Evolutionary conservation across 805 yeast species (phyloP), one percentile per base, ranked within the genome.

Genomic region (Metschnikowia dekortorum): DNA sequence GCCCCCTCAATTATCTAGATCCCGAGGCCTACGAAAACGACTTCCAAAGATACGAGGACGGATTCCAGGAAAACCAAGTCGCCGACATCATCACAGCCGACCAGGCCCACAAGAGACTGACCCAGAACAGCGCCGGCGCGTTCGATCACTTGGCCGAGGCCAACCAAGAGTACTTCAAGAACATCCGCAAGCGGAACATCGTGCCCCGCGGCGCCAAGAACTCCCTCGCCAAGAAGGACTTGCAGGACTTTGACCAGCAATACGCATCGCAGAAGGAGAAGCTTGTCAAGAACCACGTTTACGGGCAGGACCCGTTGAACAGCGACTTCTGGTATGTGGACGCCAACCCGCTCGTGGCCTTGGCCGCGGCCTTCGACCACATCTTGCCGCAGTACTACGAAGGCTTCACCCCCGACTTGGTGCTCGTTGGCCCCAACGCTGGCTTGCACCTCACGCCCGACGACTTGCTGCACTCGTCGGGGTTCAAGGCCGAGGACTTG

Each of bases 301-400:
- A 56, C 46, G 75, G 74, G 39, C 70, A 67, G 55, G 75, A 71
- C 55, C 69, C 72, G 14, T 54, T 66, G 40, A 63, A 68, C 48
- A 48, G 51, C 32, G 48, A 61, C 47, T 57, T 62, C 44, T 70
- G 75, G 75, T 70, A 61, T 50, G 66, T 71, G 28, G 64, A 69
- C 48, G 58, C 64, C 7, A 42, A 58, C 14, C 67, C 72, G 3
- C 38, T 64, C 8, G 59, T 60, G 39, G 47, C 64, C 1, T 55
- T 71, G 38, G 46, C 61, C 3, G 51, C 67, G 6, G 70, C 65
- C 1, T 50, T 64, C 18, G 62, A 64, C 36, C 54, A 58, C 11
- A 59, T 71, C 29, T 46, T 68, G 16, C 68, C 71, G 1, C 44
- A 39, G 6, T 57, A 56, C 54, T 56, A 61, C 41, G 63, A 66